phyloP scores from a whole-genome alignment of 2,329 filamentous ascomycete genomes.

The Ilyonectria sp. region DNA sequence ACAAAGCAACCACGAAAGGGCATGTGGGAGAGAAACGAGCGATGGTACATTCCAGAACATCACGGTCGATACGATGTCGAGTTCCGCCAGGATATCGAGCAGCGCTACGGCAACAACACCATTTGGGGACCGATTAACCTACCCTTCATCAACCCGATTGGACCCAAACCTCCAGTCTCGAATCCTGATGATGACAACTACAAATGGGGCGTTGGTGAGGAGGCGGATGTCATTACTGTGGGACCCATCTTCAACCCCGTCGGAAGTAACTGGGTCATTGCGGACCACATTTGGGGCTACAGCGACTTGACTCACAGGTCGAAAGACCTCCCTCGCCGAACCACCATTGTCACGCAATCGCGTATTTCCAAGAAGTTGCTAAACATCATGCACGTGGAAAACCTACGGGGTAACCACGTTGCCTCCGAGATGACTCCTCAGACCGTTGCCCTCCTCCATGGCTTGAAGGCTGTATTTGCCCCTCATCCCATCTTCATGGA shows the following conservation, averaged over 20 bases:
- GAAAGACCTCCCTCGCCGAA: conserved; percentile 76
- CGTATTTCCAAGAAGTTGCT: conserved; percentile 80
- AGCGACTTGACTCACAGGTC: conserved; percentile 63
- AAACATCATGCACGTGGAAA: conserved; percentile 84
- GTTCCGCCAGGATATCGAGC: conserved; percentile 77
- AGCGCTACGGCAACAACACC: conserved; percentile 63
- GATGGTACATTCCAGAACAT: conserved; percentile 79
- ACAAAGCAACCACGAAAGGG: conserved; percentile 79
- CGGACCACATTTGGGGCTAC: conserved; percentile 78
- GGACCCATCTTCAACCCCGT: conserved; percentile 85
- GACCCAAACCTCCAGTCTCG: conserved; percentile 73
- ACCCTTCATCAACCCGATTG: conserved; percentile 73
- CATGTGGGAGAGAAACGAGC: conserved; percentile 80
- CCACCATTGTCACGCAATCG: conserved; percentile 84
- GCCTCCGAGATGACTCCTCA: conserved; percentile 87
- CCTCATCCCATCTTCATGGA: conserved; percentile 88
- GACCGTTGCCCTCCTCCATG: conserved; percentile 81
- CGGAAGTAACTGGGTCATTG: conserved; percentile 81
- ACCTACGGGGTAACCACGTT: conserved; percentile 80
- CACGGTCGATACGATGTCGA: conserved; percentile 78
- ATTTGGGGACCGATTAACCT: conserved; percentile 78
- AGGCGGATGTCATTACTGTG: conserved; percentile 81
- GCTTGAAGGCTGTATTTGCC: conserved; percentile 83
- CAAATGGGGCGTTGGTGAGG: conserved; percentile 82
- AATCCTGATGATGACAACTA: conserved; percentile 77